Evolutionary conservation across 129 eudicot genomes (phyloP).

Genomic region (Tagetes patula): DNA sequence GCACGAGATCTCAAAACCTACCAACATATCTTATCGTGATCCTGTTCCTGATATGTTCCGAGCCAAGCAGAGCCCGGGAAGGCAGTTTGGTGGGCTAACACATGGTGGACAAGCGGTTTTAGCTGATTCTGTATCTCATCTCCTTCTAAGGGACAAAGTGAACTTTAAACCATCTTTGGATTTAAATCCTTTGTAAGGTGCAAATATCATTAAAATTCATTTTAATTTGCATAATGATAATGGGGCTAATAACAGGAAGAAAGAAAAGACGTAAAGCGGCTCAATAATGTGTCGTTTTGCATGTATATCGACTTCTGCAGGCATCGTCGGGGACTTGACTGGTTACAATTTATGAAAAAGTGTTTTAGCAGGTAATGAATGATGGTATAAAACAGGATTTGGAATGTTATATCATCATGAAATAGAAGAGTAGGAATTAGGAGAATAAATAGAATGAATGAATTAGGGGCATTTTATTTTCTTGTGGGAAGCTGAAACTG

Average conservation of each 20-base stretch:
- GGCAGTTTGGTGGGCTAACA: slow-evolving; percentile 50
- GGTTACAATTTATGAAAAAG: slow-evolving; percentile 6
- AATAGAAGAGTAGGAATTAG: slow-evolving; percentile 30
- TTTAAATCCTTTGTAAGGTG: slow-evolving; percentile 40
- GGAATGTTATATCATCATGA: slow-evolving; percentile 27
- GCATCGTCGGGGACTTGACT: slow-evolving; percentile 15
- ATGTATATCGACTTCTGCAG: slow-evolving; percentile 25
- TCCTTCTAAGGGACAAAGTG: slow-evolving; percentile 58
- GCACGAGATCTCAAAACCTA: slow-evolving; percentile 63
- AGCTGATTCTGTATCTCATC: slow-evolving; percentile 77
- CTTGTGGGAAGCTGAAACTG: slow-evolving; percentile 28
- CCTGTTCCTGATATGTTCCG: slow-evolving; percentile 63
- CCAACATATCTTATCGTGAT: slow-evolving; percentile 55
- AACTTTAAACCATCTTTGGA: slow-evolving; percentile 56
- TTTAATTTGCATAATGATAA: slow-evolving; percentile 11
- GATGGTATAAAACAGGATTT: slow-evolving; percentile 32
- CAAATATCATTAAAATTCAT: slow-evolving; percentile 25
- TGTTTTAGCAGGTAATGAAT: slow-evolving; percentile 17
- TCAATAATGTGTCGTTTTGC: slow-evolving; percentile 19
- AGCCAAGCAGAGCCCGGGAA: slow-evolving; percentile 47
- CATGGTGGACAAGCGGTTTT: slow-evolving; percentile 56
- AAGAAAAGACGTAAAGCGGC: slow-evolving; percentile 18
- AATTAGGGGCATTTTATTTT: slow-evolving; percentile 15
- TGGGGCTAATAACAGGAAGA: slow-evolving; percentile 22
- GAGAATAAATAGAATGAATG: slow-evolving; percentile 29